A percentile compares a stretch with the other conserved stretches of the same genome.
Evolutionary conservation across 108 stramenopile genomes (phyloP).

Genomic region (Aurantiochytrium sp.): DNA sequence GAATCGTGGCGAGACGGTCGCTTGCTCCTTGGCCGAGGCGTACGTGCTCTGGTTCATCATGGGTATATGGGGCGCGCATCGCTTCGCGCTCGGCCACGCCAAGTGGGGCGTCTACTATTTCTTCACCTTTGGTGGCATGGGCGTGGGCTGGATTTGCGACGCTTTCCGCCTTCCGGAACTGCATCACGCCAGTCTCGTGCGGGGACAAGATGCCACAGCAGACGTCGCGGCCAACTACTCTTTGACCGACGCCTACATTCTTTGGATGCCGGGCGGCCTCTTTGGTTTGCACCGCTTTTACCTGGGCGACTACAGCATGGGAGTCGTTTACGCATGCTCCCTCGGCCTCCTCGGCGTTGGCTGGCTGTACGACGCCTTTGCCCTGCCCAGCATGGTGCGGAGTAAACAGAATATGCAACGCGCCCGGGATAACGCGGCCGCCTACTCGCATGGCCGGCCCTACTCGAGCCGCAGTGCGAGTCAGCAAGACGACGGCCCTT

Average conservation of each 20-base stretch:
- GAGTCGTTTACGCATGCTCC: not conserved
- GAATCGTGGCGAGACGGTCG: not conserved
- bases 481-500: not conserved
- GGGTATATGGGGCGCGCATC: not conserved
- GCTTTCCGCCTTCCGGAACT: not conserved
- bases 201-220: not conserved
- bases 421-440: no score
- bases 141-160: not conserved
- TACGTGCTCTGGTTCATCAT: not conserved
- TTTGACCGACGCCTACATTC: not conserved
- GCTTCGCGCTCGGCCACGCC: not conserved
- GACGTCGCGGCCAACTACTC: not conserved
- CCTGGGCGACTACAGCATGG: not conserved
- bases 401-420: not conserved
- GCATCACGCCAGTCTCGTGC: not conserved
- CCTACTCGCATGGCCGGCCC: no score
- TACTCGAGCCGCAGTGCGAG: not conserved
- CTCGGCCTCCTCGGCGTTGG: not conserved
- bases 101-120: slow-evolving; percentile 3
- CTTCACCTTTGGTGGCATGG: not conserved
- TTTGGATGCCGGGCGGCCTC: slow-evolving; percentile 13
- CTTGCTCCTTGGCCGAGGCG: not conserved
- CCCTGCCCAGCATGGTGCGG: not conserved
- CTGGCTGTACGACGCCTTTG: not conserved
- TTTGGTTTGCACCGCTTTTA: not conserved